Conservation (phyloP, 2,329 filamentous ascomycete genomes). For the Diaporthe sp. region DNA sequence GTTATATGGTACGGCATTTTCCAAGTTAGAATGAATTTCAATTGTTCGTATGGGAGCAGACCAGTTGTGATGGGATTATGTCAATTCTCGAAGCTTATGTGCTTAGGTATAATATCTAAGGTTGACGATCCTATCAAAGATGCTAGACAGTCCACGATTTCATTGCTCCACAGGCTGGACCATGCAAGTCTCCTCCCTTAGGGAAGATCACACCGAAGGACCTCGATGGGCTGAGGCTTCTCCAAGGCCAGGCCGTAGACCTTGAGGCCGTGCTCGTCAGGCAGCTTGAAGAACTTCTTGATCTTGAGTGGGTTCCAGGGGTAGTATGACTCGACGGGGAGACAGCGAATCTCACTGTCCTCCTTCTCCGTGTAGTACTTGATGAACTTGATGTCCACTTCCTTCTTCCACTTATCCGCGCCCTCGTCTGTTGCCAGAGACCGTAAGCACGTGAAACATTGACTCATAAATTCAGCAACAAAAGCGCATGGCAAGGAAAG, state of each 20-base stretch:
- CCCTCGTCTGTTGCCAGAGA: slow-evolving; percentile 23
- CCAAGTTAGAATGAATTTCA: no score
- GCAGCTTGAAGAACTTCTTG: slow-evolving; percentile 30
- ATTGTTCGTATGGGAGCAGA: background rate
- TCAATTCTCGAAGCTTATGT: background rate
- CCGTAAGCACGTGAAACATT: background rate
- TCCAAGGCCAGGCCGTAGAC: slow-evolving; percentile 31
- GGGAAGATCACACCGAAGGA: slow-evolving; percentile 38
- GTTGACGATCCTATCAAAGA: background rate
- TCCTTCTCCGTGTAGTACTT: slow-evolving; percentile 35
- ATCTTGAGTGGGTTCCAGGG: slow-evolving; percentile 35
- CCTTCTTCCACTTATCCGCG: slow-evolving; percentile 20
- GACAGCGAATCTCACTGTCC: slow-evolving; percentile 32
- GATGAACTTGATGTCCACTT: slow-evolving; percentile 31
- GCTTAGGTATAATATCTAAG: background rate
- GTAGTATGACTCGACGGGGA: slow-evolving; percentile 36
- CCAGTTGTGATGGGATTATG: background rate
- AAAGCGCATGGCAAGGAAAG: background rate
- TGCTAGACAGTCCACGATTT: background rate
- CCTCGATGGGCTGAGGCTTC: slow-evolving; percentile 33
- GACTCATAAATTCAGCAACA: no score
- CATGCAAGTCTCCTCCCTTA: background rate
- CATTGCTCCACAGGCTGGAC: background rate
- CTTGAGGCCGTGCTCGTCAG: slow-evolving; percentile 28
- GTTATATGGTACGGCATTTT: background rate